These are phyloP conservation scores for Phytopythium oedochilum DNA, from an alignment of 352 stramenopile genomes.

Conservation along the genomic window DNA sequence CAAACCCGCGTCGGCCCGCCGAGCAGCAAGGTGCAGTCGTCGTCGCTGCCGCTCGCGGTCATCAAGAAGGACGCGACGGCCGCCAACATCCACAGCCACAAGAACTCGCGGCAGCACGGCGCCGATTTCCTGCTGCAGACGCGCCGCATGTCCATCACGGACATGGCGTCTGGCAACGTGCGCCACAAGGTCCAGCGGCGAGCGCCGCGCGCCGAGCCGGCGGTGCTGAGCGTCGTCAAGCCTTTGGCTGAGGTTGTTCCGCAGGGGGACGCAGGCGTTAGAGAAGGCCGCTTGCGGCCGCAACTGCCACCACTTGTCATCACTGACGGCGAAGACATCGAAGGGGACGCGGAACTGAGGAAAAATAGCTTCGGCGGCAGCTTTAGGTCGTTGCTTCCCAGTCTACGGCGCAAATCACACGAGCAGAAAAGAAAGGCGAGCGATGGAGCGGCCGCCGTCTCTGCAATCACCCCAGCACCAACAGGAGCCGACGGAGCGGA, in stretches of 20 bases:
- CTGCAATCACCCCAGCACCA: too few relatives aligned
- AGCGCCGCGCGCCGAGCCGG: not conserved
- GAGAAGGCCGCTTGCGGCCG: not conserved
- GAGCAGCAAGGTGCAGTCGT: slow-evolving; percentile 23
- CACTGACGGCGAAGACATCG: too few relatives aligned
- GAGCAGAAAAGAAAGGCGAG: not conserved
- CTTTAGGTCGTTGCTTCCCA: not conserved
- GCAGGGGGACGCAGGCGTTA: not conserved
- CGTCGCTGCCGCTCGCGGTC: slow-evolving; percentile 53
- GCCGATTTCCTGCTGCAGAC: slow-evolving; percentile 63
- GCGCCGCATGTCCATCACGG: slow-evolving; percentile 49
- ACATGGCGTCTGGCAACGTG: slow-evolving; percentile 17
- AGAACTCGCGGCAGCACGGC: slow-evolving; percentile 71
- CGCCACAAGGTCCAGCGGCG: too few relatives aligned
- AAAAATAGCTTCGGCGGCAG: not conserved
- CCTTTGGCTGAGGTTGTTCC: not conserved
- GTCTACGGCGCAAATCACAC: not conserved
- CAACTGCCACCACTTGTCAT: not conserved
- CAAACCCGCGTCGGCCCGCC: not conserved
- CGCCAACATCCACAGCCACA: slow-evolving; percentile 64
- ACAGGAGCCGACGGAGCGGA: too few relatives aligned
- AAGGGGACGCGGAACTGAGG: not conserved
- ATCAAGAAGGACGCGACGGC: slow-evolving; percentile 63
- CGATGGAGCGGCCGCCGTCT: too few relatives aligned
- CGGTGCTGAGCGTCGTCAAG: slow-evolving; percentile 4